Base-by-base conservation (phyloP, 768 basidiomycete species). In the Psilocybe azurescens region DNA sequence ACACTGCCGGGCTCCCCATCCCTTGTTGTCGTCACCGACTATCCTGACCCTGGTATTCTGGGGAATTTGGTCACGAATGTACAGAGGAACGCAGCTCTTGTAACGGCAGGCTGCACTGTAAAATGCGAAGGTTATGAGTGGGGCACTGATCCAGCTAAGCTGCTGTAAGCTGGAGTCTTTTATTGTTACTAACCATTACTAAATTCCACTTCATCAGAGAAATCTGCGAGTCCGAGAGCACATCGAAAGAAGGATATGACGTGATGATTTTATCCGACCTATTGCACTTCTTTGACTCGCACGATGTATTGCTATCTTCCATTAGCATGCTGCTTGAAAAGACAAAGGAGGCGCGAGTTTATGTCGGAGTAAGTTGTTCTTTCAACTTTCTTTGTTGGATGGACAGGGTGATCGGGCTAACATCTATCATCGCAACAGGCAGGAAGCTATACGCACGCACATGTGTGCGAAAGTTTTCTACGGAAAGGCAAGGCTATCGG, bases 221-320 rank as follows among this genome's bases (percentile, higher is more conserved):
- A 13, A 44, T 44, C 14, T 44, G 8, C 10, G 14, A 11, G 14
- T 44, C 41, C 41, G 14, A 13, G 5, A 44, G n/a, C 41, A 13
- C 14, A 14, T 16, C 41, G 8, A 16, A 44, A 11, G 48, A 56
- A 5, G 81, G 78, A 56, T 91, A 81, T 70, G 88, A 90, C 65
- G 66, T 83, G 16, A 76, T 91, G 53, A 82, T 93, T 59, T 79
- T 90, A 51, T 91, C 89, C 2, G 90, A 93, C 74, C 78, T 93
- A 10, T 79, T 93, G 28, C 88, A 91, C 72, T 90, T 91, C 69
- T 78, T 85, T 68, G 66, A 68, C 56, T 88, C 86, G 47, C 90
- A 91, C 70, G 80, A 77, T 59, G 80, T 72, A 20, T 79, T 91
- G 39, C 69, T 91, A 28, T 62, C 72, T 3, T 88, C 89, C 6